These are phyloP conservation scores for Coccomyxa sp. DNA, from an alignment of 139 green algal genomes.

Conservation along the genomic window DNA sequence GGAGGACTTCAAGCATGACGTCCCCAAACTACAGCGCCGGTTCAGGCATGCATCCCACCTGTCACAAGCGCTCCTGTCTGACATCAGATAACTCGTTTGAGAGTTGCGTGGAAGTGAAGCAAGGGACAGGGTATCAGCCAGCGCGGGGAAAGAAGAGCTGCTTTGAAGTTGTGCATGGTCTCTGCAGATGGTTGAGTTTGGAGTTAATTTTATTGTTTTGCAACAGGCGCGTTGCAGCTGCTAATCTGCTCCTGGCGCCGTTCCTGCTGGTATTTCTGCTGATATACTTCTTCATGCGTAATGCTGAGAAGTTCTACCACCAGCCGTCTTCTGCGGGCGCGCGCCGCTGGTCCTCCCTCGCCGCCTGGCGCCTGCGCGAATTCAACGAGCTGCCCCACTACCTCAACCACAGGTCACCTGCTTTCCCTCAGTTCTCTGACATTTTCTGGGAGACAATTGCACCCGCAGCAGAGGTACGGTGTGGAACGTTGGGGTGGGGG, in stretches of 20 bases:
- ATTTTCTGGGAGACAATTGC: neutral
- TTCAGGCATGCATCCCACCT: constrained; percentile 26
- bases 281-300: constrained; percentile 91
- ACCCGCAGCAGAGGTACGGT: neutral
- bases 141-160: no score
- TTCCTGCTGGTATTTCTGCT: constrained; percentile 90
- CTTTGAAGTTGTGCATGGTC: no score
- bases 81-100: neutral
- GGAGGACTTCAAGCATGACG: constrained; percentile 50
- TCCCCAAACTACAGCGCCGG: constrained; percentile 38
- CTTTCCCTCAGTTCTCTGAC: neutral
- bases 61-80: neutral
- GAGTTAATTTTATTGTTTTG: no score
- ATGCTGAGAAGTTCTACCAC: constrained; percentile 91
- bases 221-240: neutral
- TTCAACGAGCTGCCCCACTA: constrained; percentile 96
- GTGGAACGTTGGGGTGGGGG: neutral
- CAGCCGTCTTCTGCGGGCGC: constrained; percentile 60
- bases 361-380: constrained; percentile 82
- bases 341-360: constrained; percentile 69
- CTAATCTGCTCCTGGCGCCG: constrained; percentile 76
- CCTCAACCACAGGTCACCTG: constrained; percentile 48
- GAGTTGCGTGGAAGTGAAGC: neutral
- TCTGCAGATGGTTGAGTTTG: no score
- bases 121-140: neutral